Evolutionary conservation across 192 early-diverging fungal genomes (phyloP).

Genomic region (Coemansia sp.): DNA sequence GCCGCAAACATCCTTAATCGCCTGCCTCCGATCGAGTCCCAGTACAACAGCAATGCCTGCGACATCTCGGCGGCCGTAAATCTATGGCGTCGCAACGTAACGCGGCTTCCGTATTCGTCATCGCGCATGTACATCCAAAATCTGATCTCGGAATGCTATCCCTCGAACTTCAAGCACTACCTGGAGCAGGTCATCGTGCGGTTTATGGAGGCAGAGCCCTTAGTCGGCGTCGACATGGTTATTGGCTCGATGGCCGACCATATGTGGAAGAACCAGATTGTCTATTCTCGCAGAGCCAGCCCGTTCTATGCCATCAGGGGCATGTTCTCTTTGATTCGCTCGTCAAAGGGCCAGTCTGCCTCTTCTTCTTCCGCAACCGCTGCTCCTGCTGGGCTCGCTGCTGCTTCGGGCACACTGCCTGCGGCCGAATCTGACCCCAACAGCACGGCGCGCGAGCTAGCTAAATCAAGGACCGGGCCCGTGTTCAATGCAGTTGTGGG

Average conservation of each 20-base stretch:
- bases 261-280: slow-evolving; percentile 37
- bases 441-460: slow-evolving; percentile 13
- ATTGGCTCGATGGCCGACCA: slow-evolving; percentile 43
- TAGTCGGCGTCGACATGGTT: slow-evolving; percentile 40
- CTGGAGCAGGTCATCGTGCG: slow-evolving; percentile 38
- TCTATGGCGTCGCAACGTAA: slow-evolving; percentile 30
- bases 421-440: neutral
- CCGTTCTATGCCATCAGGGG: slow-evolving; percentile 39
- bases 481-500: slow-evolving; percentile 47
- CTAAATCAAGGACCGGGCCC: slow-evolving; percentile 16
- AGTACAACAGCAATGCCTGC: slow-evolving; percentile 23
- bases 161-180: slow-evolving; percentile 34
- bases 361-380: neutral
- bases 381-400: neutral
- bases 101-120: slow-evolving; percentile 27
- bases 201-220: slow-evolving; percentile 43
- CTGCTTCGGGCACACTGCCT: neutral
- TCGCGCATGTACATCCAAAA: slow-evolving; percentile 28
- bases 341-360: neutral
- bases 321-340: slow-evolving; percentile 25
- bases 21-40: slow-evolving; percentile 29
- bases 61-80: slow-evolving; percentile 17
- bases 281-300: slow-evolving; percentile 25
- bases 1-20: slow-evolving; percentile 25
- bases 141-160: slow-evolving; percentile 30